phyloP scores from a whole-genome alignment of 1,284 basidiomycete genomes.

The Pseudozyma tsukubaensis region DNA sequence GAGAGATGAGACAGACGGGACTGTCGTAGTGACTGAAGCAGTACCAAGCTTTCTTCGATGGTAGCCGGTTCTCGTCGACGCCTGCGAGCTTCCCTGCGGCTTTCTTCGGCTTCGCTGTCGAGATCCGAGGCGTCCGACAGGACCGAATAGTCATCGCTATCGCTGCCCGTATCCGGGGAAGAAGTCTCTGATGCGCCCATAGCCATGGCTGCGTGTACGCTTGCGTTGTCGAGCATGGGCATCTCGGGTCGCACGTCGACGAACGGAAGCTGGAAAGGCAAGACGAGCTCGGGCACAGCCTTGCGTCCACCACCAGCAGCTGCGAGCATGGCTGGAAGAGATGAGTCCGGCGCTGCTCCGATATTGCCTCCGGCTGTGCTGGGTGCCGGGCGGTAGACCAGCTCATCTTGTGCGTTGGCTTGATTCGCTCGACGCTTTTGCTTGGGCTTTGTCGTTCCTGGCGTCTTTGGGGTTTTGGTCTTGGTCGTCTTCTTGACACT shows the following conservation, averaged over 20 bases:
- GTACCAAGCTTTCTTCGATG: constrained; percentile 53
- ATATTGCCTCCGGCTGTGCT: constrained; percentile 60
- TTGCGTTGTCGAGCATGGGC: constrained; percentile 53
- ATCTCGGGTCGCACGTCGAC: constrained; percentile 36
- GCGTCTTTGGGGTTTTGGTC: constrained; percentile 23
- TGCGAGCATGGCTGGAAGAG: constrained; percentile 38
- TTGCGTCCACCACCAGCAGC: constrained; percentile 59
- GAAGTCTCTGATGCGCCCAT: constrained; percentile 48
- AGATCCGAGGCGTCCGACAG: constrained; percentile 40
- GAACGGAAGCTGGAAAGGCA: constrained; percentile 51
- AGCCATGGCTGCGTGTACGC: constrained; percentile 40
- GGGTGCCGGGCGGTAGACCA: constrained; percentile 28
- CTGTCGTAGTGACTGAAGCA: constrained; percentile 65
- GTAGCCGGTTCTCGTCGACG: constrained; percentile 47
- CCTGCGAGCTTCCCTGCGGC: constrained; percentile 33
- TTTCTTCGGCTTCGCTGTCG: constrained; percentile 43
- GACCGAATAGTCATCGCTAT: constrained; percentile 52
- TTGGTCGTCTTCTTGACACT: constrained; percentile 24
- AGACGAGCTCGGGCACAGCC: constrained; percentile 55
- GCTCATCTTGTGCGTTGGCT: constrained; percentile 23
- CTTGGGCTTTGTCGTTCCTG: constrained; percentile 42
- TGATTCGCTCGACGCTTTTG: constrained; percentile 46
- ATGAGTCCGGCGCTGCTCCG: constrained; percentile 42
- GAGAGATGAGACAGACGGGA: constrained; percentile 66
- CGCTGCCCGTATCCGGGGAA: constrained; percentile 43